phyloP scores from a whole-genome alignment of 2,329 filamentous ascomycete species.

The Stromatinia cepivora region DNA sequence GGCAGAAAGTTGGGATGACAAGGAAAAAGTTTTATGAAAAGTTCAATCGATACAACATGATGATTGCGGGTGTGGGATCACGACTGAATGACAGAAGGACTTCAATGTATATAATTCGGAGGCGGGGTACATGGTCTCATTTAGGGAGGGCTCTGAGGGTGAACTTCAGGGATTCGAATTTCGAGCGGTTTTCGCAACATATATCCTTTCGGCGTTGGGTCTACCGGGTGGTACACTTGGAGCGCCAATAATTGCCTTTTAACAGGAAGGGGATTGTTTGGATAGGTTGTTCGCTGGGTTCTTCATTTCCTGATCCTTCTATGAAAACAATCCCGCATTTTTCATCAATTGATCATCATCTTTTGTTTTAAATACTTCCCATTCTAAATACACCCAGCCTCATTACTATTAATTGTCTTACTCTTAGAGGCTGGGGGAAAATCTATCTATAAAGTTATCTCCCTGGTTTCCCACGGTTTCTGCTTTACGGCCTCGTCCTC shows the following conservation, averaged over 20 bases:
- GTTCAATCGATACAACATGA: background rate
- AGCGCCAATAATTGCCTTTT: background rate
- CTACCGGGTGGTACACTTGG: background rate
- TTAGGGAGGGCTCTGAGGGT: background rate
- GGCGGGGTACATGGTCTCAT: no score
- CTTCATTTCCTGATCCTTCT: background rate
- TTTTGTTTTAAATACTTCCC: background rate
- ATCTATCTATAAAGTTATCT: no score
- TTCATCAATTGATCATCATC: background rate
- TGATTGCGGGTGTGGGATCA: background rate
- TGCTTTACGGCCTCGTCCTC: no score
- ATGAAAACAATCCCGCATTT: background rate
- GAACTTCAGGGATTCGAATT: background rate
- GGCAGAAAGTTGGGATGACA: background rate
- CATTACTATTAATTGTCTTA: background rate
- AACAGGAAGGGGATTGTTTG: background rate
- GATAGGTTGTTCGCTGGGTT: background rate
- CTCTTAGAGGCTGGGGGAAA: background rate
- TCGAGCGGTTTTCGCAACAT: background rate
- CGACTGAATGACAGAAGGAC: background rate
- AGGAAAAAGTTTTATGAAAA: background rate
- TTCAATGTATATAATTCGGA: background rate
- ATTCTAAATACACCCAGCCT: no score
- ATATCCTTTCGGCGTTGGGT: background rate
- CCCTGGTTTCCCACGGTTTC: no score